phyloP scores from a whole-genome alignment of 208 protist genomes.

The Trypanosoma lewisi region DNA sequence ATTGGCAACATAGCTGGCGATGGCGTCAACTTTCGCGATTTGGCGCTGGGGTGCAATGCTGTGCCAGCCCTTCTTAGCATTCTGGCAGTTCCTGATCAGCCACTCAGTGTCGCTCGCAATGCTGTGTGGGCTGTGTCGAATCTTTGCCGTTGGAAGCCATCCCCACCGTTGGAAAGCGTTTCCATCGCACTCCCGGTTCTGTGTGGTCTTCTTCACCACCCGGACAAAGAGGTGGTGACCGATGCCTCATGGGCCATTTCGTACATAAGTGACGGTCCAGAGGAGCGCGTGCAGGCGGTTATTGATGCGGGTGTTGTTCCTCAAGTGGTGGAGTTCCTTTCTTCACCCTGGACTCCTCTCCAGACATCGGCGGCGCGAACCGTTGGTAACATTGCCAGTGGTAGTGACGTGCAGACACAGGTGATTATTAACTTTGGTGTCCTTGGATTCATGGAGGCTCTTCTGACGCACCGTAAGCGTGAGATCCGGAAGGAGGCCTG shows the following conservation, averaged over 20 bases:
- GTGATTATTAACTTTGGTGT: slow-evolving; percentile 91
- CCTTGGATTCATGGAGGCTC: slow-evolving; percentile 64
- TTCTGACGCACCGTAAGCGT: slow-evolving; percentile 86
- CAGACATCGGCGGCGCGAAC: slow-evolving; percentile 96
- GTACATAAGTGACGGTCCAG: slow-evolving; percentile 95
- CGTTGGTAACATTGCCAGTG: slow-evolving; percentile 99
- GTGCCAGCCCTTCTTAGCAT: too few species aligned
- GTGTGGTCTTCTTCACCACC: slow-evolving; percentile 71
- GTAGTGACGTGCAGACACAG: slow-evolving; percentile 96
- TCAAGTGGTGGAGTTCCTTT: slow-evolving; percentile 94
- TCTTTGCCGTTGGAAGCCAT: slow-evolving; percentile 97
- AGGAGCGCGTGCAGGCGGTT: slow-evolving; percentile 95
- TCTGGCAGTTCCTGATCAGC: too few species aligned
- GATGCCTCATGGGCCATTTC: slow-evolving; percentile 97
- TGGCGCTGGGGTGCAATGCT: too few species aligned
- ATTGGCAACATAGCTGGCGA: too few species aligned
- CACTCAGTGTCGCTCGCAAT: too few species aligned
- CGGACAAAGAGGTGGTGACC: slow-evolving; percentile 94
- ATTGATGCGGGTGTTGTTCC: slow-evolving; percentile 88
- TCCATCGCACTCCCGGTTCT: slow-evolving; percentile 88
- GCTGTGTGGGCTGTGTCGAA: too few species aligned
- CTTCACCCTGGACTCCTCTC: slow-evolving; percentile 56
- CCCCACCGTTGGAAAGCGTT: slow-evolving; percentile 74
- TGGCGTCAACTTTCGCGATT: too few species aligned
- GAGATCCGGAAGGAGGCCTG: slow-evolving; percentile 97